Evolutionary conservation across 2,329 filamentous ascomycete species (phyloP).

Genomic region (Phialophora macrospora): DNA sequence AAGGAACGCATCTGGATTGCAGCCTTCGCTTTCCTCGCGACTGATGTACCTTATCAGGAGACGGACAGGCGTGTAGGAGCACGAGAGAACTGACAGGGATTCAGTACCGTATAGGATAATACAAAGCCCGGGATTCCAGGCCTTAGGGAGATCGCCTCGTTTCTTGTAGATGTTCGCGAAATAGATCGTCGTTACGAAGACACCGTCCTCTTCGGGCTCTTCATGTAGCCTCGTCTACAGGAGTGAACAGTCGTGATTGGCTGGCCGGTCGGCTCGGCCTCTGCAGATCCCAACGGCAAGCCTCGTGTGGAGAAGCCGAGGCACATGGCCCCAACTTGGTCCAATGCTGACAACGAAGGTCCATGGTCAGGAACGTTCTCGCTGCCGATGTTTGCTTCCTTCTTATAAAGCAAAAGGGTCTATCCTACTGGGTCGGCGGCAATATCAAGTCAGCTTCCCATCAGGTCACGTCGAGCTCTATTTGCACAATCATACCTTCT

Average conservation of each 20-base stretch:
- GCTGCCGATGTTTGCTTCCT: background rate
- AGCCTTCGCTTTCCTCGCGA: no score
- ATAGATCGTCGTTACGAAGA: no score
- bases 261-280: background rate
- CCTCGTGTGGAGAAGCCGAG: constrained; percentile 6
- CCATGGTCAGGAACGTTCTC: background rate
- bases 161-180: no score
- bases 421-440: background rate
- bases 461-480: background rate
- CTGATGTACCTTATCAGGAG: no score
- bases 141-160: no score
- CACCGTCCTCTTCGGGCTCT: no score
- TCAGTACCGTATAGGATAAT: no score
- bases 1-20: no score
- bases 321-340: background rate
- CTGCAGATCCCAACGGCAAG: background rate
- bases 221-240: background rate
- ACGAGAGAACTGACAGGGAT: no score
- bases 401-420: background rate
- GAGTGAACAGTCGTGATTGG: background rate
- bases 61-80: no score
- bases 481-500: background rate
- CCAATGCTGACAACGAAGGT: background rate
- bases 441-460: background rate
- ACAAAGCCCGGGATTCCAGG: no score